A percentile compares a stretch with the other conserved stretches of the same genome.
Evolutionary conservation across 129 eudicot genomes (phyloP).

Genomic region (Chrysanthemum makinoi): DNA sequence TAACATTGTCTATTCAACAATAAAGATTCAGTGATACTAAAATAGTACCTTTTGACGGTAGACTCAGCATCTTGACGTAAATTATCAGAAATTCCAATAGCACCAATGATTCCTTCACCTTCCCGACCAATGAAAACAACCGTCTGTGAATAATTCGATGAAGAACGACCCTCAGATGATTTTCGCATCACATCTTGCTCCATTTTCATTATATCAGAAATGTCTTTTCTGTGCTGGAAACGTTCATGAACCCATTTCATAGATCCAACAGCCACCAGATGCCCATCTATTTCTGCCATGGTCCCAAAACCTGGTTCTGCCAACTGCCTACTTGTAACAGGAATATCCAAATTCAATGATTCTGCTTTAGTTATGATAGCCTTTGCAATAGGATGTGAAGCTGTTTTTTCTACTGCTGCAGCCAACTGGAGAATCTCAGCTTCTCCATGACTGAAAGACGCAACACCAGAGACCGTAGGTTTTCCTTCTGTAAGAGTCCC

Average conservation of each 20-base stretch:
- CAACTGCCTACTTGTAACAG: slow-evolving; percentile 69
- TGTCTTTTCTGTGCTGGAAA: slow-evolving; percentile 48
- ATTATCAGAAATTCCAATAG: slow-evolving; percentile 85
- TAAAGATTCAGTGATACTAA: not conserved
- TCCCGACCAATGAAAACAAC: slow-evolving; percentile 86
- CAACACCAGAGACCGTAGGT: slow-evolving; percentile 76
- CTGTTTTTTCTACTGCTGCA: slow-evolving; percentile 97
- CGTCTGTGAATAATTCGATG: slow-evolving; percentile 68
- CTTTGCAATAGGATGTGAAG: slow-evolving; percentile 89
- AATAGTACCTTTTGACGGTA: slow-evolving; percentile 65
- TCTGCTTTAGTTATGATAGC: slow-evolving; percentile 84
- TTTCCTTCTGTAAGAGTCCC: slow-evolving; percentile 96
- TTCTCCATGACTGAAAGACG: slow-evolving; percentile 53
- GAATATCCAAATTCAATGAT: slow-evolving; percentile 56
- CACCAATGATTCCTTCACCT: slow-evolving; percentile 91
- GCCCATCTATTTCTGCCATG: slow-evolving; percentile 91
- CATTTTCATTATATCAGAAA: slow-evolving; percentile 46
- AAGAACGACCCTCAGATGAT: slow-evolving; percentile 45
- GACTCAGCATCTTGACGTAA: slow-evolving; percentile 80
- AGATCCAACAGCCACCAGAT: slow-evolving; percentile 79
- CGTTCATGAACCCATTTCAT: slow-evolving; percentile 86
- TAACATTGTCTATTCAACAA: not conserved
- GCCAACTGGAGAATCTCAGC: slow-evolving; percentile 74
- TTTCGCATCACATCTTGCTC: slow-evolving; percentile 62
- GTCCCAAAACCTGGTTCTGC: slow-evolving; percentile 93